A percentile compares a stretch with the other conserved stretches of the same genome.
Conservation (phyloP, 441 rosid genomes). For the Populus hybrid region DNA sequence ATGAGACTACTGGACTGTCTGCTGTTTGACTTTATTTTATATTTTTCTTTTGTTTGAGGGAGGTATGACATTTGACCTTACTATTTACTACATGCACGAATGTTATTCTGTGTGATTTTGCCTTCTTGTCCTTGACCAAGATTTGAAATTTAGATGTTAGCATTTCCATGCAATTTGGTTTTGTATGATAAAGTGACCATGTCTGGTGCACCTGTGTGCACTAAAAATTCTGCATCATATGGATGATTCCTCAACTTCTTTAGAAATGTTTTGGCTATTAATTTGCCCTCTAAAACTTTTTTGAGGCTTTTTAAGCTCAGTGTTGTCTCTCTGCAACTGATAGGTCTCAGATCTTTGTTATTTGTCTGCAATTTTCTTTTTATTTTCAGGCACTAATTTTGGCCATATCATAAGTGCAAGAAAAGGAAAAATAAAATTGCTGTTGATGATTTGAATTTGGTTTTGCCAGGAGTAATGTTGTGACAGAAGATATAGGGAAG, state of each 20-base stretch:
- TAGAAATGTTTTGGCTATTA: background rate
- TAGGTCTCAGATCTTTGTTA: background rate
- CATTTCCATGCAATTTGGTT: background rate
- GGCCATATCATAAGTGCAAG: background rate
- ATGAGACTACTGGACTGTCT: too few relatives aligned
- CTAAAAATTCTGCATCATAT: background rate
- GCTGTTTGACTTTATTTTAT: background rate
- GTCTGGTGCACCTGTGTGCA: background rate
- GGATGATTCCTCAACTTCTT: background rate
- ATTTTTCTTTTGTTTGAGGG: background rate
- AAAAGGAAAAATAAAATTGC: background rate
- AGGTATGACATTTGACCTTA: too few relatives aligned
- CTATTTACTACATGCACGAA: background rate
- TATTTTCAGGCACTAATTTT: background rate
- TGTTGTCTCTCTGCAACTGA: background rate
- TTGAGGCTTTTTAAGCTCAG: background rate
- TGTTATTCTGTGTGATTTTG: background rate
- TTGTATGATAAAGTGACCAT: background rate
- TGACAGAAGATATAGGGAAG: conserved; percentile 82
- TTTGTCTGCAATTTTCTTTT: background rate
- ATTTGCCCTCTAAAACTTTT: background rate
- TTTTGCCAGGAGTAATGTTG: conserved; percentile 77
- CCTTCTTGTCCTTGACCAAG: background rate
- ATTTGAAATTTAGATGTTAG: background rate
- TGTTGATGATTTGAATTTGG: conserved; percentile 22